Conservation (phyloP, 257 asterid genomes). For the Ajuga chamaepitys region DNA sequence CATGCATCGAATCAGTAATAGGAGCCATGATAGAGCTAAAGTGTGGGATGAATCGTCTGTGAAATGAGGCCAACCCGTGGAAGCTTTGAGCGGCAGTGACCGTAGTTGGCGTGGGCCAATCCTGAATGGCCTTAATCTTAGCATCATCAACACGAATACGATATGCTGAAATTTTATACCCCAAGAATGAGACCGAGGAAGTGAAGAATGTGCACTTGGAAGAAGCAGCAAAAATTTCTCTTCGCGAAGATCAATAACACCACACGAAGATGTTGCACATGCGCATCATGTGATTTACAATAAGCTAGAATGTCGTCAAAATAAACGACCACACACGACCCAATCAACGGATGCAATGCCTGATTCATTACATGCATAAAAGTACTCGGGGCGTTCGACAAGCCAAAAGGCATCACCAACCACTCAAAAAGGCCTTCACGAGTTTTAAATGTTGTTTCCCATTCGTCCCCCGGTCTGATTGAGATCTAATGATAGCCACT, state of each 20-base stretch:
- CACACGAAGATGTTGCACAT: not conserved
- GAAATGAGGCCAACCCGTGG: no score
- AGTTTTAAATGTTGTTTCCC: not conserved
- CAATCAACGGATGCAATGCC: no score
- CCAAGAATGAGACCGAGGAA: not conserved
- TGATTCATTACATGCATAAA: no score
- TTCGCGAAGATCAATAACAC: not conserved
- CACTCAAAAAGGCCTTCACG: not conserved
- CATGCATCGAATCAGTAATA: no score
- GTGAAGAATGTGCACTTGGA: not conserved
- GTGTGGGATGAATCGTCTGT: no score
- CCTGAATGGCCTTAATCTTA: no score
- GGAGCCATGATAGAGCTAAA: no score
- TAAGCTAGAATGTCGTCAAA: not conserved
- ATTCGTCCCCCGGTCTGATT: not conserved
- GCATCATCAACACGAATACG: no score
- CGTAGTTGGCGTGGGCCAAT: no score
- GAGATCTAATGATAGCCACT: not conserved
- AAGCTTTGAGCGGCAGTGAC: no score
- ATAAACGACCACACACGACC: no score
- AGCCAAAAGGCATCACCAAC: not conserved
- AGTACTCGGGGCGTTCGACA: no score
- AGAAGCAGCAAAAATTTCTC: not conserved
- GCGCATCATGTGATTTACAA: not conserved
- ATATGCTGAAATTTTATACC: not conserved